Conservation (phyloP, 495 filamentous ascomycete species). For the Aspergillus carlsbadensis region DNA sequence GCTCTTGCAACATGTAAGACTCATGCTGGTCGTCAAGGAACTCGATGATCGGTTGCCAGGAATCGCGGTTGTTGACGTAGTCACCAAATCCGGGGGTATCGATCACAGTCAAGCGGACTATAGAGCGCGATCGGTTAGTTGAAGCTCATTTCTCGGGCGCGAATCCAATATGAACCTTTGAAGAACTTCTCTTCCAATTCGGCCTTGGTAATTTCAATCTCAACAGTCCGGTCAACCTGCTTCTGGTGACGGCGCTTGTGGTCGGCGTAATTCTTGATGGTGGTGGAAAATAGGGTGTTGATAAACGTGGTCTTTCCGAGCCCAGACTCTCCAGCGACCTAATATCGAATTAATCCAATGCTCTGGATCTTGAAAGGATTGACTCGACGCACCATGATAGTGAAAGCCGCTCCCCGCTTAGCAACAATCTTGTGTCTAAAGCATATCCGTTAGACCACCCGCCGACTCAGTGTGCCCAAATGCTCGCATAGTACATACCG, state of each 20-base stretch:
- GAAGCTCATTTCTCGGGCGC: constrained; percentile 1
- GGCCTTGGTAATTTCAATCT: constrained; percentile 99
- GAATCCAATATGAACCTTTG: constrained; percentile 67
- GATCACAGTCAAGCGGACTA: constrained; percentile 97
- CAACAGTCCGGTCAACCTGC: constrained; percentile 98
- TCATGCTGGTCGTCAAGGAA: constrained; percentile 99
- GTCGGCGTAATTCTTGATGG: constrained; percentile 99
- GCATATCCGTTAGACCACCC: constrained; percentile 32
- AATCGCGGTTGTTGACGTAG: constrained; percentile 99
- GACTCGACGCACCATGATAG: constrained; percentile 79
- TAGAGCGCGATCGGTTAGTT: constrained; percentile 18
- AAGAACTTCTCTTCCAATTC: constrained; percentile 99
- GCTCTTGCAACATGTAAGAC: constrained; percentile 99
- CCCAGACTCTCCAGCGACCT: constrained; percentile 98
- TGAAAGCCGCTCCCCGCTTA: constrained; percentile 97
- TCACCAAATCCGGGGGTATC: constrained; percentile 98
- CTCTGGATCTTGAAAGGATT: neutral
- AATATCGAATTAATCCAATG: constrained; percentile 30
- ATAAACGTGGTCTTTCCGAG: constrained; percentile 99
- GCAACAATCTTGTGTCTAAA: constrained; percentile 97
- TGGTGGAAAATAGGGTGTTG: constrained; percentile 99
- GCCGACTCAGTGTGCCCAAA: constrained; percentile 5
- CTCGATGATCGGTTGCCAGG: constrained; percentile 99
- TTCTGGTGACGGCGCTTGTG: constrained; percentile 98
- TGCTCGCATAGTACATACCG: constrained; percentile 46